Evolutionary conservation across 208 protist species (phyloP).

Genomic region (Trypanosoma platydactyli): DNA sequence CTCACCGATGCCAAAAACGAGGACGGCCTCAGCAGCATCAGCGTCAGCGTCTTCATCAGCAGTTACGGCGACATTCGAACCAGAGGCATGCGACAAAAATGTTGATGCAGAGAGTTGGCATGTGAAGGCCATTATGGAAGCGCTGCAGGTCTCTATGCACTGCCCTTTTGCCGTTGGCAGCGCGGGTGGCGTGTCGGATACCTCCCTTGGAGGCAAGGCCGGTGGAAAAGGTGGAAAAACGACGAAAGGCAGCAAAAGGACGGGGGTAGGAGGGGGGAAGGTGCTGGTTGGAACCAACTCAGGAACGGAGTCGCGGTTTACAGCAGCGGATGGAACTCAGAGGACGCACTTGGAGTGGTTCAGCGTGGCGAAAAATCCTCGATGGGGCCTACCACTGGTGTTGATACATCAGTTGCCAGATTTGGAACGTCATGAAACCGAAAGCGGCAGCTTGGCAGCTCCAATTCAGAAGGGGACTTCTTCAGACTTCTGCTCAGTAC

Average conservation of each 20-base stretch:
- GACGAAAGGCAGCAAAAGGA: not conserved
- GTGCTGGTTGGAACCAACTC: not conserved
- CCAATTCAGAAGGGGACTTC: not conserved
- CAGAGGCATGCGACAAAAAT: too few species aligned
- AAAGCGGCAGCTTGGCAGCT: not conserved
- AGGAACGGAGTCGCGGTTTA: not conserved
- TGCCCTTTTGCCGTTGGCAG: not conserved
- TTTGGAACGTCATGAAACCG: slow-evolving; percentile 15
- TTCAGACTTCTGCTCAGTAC: slow-evolving; percentile 3
- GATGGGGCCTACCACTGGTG: slow-evolving; percentile 14
- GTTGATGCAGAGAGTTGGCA: not conserved
- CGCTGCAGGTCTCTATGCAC: not conserved
- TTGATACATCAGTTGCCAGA: slow-evolving; percentile 26
- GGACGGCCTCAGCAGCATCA: not conserved
- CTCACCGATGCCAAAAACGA: not conserved
- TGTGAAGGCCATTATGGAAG: slow-evolving; percentile 3
- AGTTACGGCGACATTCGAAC: not conserved
- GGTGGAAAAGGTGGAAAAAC: not conserved
- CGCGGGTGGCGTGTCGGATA: not conserved
- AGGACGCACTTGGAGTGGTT: slow-evolving; percentile 19
- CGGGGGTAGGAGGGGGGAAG: not conserved
- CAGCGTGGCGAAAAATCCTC: slow-evolving; percentile 15
- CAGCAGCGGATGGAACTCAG: not conserved
- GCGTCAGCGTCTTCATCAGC: not conserved
- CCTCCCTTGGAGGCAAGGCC: not conserved